A percentile compares a stretch with the other conserved stretches of the same genome.
These are phyloP conservation scores for Heliamphora pulchella DNA, from an alignment of 179 eudicot species.

Conservation along the genomic window DNA sequence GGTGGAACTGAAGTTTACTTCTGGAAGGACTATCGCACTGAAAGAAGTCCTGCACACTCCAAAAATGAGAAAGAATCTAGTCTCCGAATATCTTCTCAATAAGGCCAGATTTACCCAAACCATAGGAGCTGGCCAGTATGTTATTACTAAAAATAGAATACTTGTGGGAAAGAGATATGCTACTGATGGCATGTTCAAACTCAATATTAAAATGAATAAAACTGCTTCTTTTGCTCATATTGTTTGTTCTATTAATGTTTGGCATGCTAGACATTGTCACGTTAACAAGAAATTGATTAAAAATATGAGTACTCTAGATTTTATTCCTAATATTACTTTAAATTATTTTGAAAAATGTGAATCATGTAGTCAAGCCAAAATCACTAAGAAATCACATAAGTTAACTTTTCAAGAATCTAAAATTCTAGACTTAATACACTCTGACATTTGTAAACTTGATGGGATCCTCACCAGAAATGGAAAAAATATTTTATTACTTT, in stretches of 20 bases:
- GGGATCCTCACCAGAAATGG: background rate
- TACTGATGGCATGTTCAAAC: constrained; percentile 15
- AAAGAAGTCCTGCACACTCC: constrained; percentile 12
- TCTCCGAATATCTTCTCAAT: constrained; percentile 9
- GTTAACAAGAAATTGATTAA: background rate
- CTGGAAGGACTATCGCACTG: background rate
- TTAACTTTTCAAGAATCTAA: background rate
- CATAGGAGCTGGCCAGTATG: background rate
- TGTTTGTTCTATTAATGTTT: too few species aligned
- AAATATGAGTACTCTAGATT: constrained; percentile 1
- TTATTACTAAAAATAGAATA: constrained; percentile 5
- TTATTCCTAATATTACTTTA: too few species aligned
- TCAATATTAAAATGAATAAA: constrained; percentile 7
- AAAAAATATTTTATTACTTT: background rate
- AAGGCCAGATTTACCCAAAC: background rate
- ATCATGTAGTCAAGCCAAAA: background rate
- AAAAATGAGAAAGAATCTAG: constrained; percentile 6
- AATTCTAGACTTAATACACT: background rate
- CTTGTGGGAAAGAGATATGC: constrained; percentile 21
- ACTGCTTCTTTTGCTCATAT: too few species aligned
- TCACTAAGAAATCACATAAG: background rate
- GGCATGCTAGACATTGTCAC: background rate
- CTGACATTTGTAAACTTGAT: constrained; percentile 10
- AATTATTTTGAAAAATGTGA: too few species aligned
- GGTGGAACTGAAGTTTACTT: constrained; percentile 8